A percentile compares a stretch with the other conserved stretches of the same genome.
Evolutionary conservation across 768 basidiomycete genomes (phyloP).

Genomic region (Lenzites betulinus): DNA sequence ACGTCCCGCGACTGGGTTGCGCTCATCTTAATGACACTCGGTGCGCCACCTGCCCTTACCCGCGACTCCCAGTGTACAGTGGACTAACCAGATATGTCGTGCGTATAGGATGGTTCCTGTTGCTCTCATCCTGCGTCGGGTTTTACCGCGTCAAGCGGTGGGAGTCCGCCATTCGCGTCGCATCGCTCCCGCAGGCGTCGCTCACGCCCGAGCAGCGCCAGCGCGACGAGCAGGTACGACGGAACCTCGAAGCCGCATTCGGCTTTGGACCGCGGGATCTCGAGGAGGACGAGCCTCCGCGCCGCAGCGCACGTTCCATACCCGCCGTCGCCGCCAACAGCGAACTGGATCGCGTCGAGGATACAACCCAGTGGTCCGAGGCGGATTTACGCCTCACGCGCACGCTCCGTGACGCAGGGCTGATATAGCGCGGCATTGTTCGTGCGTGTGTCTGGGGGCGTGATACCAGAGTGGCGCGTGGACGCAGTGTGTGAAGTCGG

Average conservation of each 20-base stretch:
- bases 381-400: slow-evolving; percentile 28
- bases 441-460: neutral
- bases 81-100: neutral
- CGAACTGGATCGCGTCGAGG: neutral
- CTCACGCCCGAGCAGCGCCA: slow-evolving; percentile 50
- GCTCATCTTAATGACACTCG: slow-evolving; percentile 89
- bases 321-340: too few relatives aligned
- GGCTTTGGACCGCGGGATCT: slow-evolving; percentile 37
- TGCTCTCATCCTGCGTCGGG: slow-evolving; percentile 79
- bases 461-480: too few relatives aligned
- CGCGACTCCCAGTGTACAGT: neutral
- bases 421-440: slow-evolving; percentile 18
- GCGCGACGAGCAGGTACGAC: slow-evolving; percentile 52
- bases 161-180: slow-evolving; percentile 67
- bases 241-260: slow-evolving; percentile 54
- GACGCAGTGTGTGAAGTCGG: neutral
- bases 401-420: slow-evolving; percentile 28
- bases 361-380: slow-evolving; percentile 15
- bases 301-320: neutral
- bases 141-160: slow-evolving; percentile 87
- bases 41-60: slow-evolving; percentile 36
- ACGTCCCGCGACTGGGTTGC: slow-evolving; percentile 85
- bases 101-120: slow-evolving; percentile 80
- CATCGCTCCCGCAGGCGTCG: slow-evolving; percentile 34
- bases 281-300: slow-evolving; percentile 35